A percentile compares a stretch with the other conserved stretches of the same genome.
Evolutionary conservation across 495 filamentous ascomycete genomes (phyloP).

Genomic region (Penicillium robsamsonii): DNA sequence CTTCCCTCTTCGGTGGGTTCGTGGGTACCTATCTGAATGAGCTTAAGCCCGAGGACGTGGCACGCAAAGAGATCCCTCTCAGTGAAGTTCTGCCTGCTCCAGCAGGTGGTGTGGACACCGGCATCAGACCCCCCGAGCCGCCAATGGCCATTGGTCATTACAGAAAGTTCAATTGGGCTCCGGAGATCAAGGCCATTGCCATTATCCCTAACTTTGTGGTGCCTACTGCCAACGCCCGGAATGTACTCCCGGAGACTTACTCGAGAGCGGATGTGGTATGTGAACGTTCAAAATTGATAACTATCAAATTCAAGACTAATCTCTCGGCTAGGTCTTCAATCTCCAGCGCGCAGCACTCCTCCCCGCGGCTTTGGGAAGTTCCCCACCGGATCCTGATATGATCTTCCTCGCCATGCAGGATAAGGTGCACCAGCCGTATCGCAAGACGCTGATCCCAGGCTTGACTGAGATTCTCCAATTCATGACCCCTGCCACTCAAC

Average conservation of each 20-base stretch:
- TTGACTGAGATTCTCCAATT: slow-evolving; percentile 84
- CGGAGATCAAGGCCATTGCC: slow-evolving; percentile 90
- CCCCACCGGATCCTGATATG: slow-evolving; percentile 85
- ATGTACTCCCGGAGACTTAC: slow-evolving; percentile 75
- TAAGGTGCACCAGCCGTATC: slow-evolving; percentile 93
- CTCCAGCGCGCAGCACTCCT: slow-evolving; percentile 87
- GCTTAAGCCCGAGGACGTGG: slow-evolving; percentile 78
- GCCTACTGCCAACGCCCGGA: slow-evolving; percentile 79
- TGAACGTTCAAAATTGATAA: slow-evolving; percentile 7
- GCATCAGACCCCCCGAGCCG: slow-evolving; percentile 78
- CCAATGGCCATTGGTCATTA: slow-evolving; percentile 89
- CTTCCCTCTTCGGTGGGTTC: slow-evolving; percentile 93
- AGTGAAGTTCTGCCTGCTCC: slow-evolving; percentile 87
- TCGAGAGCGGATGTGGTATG: slow-evolving; percentile 73
- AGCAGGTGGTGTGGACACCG: slow-evolving; percentile 84
- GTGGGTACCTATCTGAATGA: slow-evolving; percentile 94
- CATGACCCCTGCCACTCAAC: slow-evolving; percentile 78
- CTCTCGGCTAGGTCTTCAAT: slow-evolving; percentile 70
- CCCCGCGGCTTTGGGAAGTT: slow-evolving; percentile 77
- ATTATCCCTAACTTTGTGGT: slow-evolving; percentile 96
- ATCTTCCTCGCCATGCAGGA: slow-evolving; percentile 98
- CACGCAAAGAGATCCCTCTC: slow-evolving; percentile 87
- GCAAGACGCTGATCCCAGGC: slow-evolving; percentile 83
- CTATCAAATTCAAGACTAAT: background rate
- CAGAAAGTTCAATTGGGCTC: slow-evolving; percentile 85